Conservation (phyloP, 108 stramenopile genomes). For the Licmophora abbreviata region DNA sequence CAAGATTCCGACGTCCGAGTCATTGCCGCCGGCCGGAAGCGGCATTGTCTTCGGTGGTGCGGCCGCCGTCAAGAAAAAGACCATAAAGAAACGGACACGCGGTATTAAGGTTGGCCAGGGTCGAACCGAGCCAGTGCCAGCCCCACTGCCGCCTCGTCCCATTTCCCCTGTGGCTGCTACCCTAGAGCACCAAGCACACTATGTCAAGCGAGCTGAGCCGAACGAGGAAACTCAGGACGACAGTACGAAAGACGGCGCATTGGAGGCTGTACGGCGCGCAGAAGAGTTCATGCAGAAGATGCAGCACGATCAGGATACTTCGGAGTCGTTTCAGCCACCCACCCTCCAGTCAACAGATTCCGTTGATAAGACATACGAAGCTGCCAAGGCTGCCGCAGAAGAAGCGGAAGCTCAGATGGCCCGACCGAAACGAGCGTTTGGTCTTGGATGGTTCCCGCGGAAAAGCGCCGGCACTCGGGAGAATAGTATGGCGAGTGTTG, state of each 20-base stretch:
- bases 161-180: too few relatives aligned
- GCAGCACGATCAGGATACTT: conserved; percentile 2
- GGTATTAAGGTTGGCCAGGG: background rate
- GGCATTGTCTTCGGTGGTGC: background rate
- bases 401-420: background rate
- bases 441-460: background rate
- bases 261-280: conserved; percentile 16
- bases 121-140: too few relatives aligned
- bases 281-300: conserved; percentile 40
- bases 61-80: conserved; percentile 5
- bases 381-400: conserved; percentile 4
- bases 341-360: too few relatives aligned
- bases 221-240: background rate
- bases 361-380: background rate
- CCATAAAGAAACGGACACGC: background rate
- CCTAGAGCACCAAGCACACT: background rate
- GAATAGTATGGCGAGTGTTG: background rate
- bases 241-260: background rate
- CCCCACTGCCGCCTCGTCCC: too few relatives aligned
- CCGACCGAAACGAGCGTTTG: background rate
- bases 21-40: background rate
- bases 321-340: background rate
- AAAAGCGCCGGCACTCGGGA: background rate
- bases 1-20: background rate
- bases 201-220: too few relatives aligned